Evolutionary conservation across 2,329 filamentous ascomycete species (phyloP), one percentile per base, ranked within the genome.

Genomic region (Colletotrichum truncatum): DNA sequence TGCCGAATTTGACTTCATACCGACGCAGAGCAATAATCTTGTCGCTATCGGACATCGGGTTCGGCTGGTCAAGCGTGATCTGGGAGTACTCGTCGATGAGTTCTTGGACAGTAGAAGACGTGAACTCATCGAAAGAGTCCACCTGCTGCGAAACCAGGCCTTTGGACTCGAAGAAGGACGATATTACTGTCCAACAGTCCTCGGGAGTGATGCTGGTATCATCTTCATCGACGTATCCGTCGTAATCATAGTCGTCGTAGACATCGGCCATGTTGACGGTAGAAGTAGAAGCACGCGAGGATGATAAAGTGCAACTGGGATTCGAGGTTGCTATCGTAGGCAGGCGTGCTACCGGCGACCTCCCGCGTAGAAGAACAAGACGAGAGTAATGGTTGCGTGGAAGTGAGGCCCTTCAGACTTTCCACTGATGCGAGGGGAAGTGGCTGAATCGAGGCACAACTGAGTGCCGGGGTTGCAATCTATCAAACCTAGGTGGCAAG

Each of bases 141-240:
- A 98, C 90, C 83, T 99, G 96, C 80, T 99, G 95, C 14, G 96
- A 97, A 21, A 97, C 96, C 30, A 99, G 87, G 73, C 96, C 95
- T 81, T 98, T 99, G 68, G 90, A 88, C 72, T 98, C 93, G 82
- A 99, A 99, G 84, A 98, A 98, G 9, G 96, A 92, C 61, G 93
- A 94, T 77, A 99, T 98, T 74, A 98, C 95, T 70, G 92, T 92
- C 96, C 97, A 99, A 84, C 94, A 98, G 81, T 99, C 97, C 83
- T 98, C 96, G 67, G 94, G 93, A 25, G 94, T 97, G 81, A 98
- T 97, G 71, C 84, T 84, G 66, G 85, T 82, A 67, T 90, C 87
- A 34, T 88, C 89, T 67, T 91, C 89, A 64, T 86, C 88, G 43
- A 51, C 63, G 72, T 91, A 91, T 69, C 89, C 87, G 67, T 91